These are phyloP conservation scores for Hypoxylon intermedium DNA, from an alignment of 495 filamentous ascomycete genomes.

Conservation along the genomic window DNA sequence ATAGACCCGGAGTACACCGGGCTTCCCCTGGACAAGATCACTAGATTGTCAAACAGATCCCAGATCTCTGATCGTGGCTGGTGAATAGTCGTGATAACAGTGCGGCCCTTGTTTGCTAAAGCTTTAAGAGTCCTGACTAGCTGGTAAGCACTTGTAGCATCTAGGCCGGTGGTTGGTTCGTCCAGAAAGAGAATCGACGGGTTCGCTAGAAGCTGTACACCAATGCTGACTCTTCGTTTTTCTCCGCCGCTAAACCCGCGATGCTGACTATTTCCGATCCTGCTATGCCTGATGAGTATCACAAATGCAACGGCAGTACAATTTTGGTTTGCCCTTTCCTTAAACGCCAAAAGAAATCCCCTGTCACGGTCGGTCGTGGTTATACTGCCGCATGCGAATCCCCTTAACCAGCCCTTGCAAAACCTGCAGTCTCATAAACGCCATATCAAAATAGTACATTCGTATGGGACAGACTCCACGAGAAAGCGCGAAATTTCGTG, in stretches of 20 bases:
- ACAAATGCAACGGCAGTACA: slow-evolving; percentile 5
- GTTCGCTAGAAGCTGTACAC: slow-evolving; percentile 76
- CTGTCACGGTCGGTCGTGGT: slow-evolving; percentile 2
- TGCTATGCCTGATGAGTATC: no score
- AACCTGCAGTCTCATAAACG: neutral
- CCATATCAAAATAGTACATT: no score
- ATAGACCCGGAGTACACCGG: slow-evolving; percentile 68
- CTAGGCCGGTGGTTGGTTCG: slow-evolving; percentile 77
- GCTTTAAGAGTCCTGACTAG: slow-evolving; percentile 71
- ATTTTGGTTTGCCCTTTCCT: slow-evolving; percentile 14
- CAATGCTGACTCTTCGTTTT: slow-evolving; percentile 75
- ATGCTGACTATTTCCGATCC: slow-evolving; percentile 65
- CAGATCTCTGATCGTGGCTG: slow-evolving; percentile 78
- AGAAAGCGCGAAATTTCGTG: no score
- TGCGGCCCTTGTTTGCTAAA: slow-evolving; percentile 70
- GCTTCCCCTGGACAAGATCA: slow-evolving; percentile 67
- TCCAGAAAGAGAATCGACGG: slow-evolving; percentile 77
- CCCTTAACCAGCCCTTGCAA: neutral
- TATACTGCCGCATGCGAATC: slow-evolving; percentile 13
- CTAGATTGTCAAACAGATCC: slow-evolving; percentile 72
- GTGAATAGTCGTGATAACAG: slow-evolving; percentile 75
- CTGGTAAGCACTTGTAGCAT: slow-evolving; percentile 78
- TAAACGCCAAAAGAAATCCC: slow-evolving; percentile 19
- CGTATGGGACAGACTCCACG: no score
- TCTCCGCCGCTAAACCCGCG: slow-evolving; percentile 80